Percentiles rank a stretch among this genome's conserved stretches.
phyloP scores from a whole-genome alignment of 108 stramenopile species.

The Pseudonitzschia multistriata region DNA sequence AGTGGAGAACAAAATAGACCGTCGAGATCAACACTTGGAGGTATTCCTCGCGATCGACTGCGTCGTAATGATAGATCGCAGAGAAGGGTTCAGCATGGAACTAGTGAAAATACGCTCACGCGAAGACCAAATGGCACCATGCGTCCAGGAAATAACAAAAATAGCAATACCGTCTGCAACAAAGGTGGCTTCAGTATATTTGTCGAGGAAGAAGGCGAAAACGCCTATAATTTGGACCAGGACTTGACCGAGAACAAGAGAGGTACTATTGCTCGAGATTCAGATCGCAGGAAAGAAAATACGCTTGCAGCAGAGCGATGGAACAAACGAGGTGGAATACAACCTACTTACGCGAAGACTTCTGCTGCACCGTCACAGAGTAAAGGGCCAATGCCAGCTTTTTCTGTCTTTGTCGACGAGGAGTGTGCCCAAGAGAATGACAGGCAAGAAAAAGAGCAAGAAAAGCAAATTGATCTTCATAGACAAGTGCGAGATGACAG shows the following conservation, averaged over 20 bases:
- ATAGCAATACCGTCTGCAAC: neutral
- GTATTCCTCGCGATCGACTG: slow-evolving; percentile 42
- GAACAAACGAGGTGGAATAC: slow-evolving; percentile 78
- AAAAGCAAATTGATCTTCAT: slow-evolving; percentile 22
- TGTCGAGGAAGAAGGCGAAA: slow-evolving; percentile 48
- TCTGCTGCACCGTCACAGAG: neutral
- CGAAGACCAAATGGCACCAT: neutral
- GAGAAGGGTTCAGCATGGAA: slow-evolving; percentile 2
- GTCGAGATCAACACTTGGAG: slow-evolving; percentile 48
- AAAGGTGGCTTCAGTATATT: slow-evolving; percentile 55
- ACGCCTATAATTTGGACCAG: slow-evolving; percentile 40
- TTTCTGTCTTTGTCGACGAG: slow-evolving; percentile 83
- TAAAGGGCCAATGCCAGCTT: slow-evolving; percentile 39
- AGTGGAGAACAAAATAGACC: slow-evolving; percentile 19
- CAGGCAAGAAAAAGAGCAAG: slow-evolving; percentile 21
- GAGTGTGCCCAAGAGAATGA: slow-evolving; percentile 50
- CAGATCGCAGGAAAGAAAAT: slow-evolving; percentile 76
- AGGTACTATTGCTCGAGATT: slow-evolving; percentile 47
- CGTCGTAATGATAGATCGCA: slow-evolving; percentile 47
- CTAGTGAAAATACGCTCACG: neutral
- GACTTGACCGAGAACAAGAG: slow-evolving; percentile 19
- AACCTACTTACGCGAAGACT: slow-evolving; percentile 6
- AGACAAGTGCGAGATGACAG: slow-evolving; percentile 54
- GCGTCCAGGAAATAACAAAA: neutral
- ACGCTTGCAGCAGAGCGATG: slow-evolving; percentile 59